Conservation (phyloP, 768 basidiomycete genomes). For the Cystobasidium onofrii region DNA sequence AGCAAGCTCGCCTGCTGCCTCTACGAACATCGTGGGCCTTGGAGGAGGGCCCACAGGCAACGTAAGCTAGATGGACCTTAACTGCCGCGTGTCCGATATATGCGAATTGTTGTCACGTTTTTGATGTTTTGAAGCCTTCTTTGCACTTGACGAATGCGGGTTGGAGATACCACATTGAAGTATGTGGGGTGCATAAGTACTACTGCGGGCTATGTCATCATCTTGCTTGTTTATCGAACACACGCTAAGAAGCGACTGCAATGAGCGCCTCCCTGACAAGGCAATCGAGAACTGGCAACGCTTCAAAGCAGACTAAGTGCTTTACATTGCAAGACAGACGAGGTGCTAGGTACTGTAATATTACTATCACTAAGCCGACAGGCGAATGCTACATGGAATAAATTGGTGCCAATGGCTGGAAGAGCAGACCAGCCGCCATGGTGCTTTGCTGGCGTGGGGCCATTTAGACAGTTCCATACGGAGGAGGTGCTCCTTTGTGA, state of each 20-base stretch:
- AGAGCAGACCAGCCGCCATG: too few species aligned
- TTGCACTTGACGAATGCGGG: too few species aligned
- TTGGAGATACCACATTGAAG: too few species aligned
- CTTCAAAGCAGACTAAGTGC: too few species aligned
- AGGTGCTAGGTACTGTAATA: too few species aligned
- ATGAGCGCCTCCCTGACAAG: neutral
- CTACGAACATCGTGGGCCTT: constrained; percentile 1
- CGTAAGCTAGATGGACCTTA: too few species aligned
- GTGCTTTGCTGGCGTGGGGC: neutral
- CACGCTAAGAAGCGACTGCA: neutral
- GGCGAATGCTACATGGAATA: neutral
- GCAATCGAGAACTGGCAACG: neutral
- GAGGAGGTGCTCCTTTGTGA: constrained; percentile 6
- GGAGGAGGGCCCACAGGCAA: too few species aligned
- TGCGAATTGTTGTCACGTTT: neutral
- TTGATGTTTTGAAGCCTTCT: neutral
- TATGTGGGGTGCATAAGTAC: too few species aligned
- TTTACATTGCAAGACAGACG: neutral
- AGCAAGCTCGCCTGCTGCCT: constrained; percentile 2
- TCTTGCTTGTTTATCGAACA: too few species aligned
- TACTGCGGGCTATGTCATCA: too few species aligned
- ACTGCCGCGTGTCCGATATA: neutral
- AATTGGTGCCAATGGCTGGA: neutral
- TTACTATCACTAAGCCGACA: too few species aligned
- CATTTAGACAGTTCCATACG: constrained; percentile 11